phyloP scores from a whole-genome alignment of 139 green algal genomes.

The Zygnema cylindricum region DNA sequence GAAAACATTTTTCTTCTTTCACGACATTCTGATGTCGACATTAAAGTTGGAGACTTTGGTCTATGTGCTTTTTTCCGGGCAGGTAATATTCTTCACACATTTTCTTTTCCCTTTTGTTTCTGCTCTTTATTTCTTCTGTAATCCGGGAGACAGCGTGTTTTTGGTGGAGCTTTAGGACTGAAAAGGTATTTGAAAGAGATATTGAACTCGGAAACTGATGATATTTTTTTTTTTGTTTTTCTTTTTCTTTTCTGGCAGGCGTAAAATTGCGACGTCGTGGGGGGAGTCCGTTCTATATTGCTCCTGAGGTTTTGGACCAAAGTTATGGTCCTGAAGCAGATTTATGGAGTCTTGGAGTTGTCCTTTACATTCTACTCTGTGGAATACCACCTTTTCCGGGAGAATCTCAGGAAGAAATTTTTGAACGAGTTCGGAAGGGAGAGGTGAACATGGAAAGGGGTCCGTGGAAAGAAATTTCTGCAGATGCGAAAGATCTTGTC shows the following conservation, averaged over 20 bases:
- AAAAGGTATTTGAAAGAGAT: neutral
- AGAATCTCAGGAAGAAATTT: neutral
- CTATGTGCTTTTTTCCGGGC: constrained; percentile 85
- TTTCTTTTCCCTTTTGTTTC: neutral
- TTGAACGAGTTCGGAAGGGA: neutral
- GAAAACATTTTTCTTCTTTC: constrained; percentile 97
- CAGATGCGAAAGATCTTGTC: constrained; percentile 7
- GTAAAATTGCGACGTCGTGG: neutral
- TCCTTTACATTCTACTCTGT: constrained; percentile 38
- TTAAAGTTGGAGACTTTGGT: constrained; percentile 95
- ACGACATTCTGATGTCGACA: constrained; percentile 67
- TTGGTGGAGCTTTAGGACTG: neutral
- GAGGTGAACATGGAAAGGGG: neutral
- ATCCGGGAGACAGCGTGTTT: neutral
- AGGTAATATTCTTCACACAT: constrained; percentile 33
- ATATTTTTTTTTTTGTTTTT: no score
- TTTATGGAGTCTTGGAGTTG: constrained; percentile 40
- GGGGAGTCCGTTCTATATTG: constrained; percentile 21
- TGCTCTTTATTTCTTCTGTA: neutral
- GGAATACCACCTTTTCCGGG: neutral
- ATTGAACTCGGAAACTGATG: neutral
- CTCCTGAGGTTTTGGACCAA: constrained; percentile 8
- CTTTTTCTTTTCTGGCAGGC: no score
- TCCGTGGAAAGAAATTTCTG: neutral
- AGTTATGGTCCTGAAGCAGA: constrained; percentile 28